These are phyloP conservation scores for Solanum medicagineum DNA, from an alignment of 257 asterid genomes.

Conservation along the genomic window DNA sequence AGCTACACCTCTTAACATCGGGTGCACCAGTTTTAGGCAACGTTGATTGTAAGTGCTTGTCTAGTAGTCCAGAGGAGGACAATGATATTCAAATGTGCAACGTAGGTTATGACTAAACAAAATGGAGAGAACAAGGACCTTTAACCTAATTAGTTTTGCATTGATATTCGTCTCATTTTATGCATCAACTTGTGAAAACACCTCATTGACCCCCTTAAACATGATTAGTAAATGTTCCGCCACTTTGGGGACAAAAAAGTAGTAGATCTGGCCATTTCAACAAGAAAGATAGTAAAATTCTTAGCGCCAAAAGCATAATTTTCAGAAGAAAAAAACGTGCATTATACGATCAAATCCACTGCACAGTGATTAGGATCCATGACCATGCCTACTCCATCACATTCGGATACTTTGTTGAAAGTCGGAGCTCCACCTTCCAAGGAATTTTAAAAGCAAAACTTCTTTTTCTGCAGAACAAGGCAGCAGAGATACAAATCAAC, in stretches of 20 bases:
- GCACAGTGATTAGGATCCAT: background rate
- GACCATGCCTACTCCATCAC: background rate
- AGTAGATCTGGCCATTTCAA: background rate
- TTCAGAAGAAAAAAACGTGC: background rate
- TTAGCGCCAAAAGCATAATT: background rate
- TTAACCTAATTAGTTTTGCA: background rate
- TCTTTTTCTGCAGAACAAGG: slow-evolving; percentile 37
- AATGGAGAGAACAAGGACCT: background rate
- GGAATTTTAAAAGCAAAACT: slow-evolving; percentile 36
- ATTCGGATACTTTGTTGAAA: background rate
- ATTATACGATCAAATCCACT: background rate
- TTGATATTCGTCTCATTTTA: background rate
- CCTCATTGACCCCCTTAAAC: background rate
- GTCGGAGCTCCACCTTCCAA: background rate
- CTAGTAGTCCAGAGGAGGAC: too few species aligned
- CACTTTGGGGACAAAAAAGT: background rate
- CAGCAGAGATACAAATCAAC: slow-evolving; percentile 4
- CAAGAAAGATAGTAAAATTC: background rate
- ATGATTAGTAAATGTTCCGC: background rate
- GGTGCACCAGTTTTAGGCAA: too few species aligned
- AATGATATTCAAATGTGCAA: too few species aligned
- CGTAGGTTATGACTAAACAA: too few species aligned
- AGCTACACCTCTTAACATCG: too few species aligned
- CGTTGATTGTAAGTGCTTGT: too few species aligned
- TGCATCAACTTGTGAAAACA: background rate